Base-by-base conservation (phyloP, 768 basidiomycete species). In the Obba rivulosa region DNA sequence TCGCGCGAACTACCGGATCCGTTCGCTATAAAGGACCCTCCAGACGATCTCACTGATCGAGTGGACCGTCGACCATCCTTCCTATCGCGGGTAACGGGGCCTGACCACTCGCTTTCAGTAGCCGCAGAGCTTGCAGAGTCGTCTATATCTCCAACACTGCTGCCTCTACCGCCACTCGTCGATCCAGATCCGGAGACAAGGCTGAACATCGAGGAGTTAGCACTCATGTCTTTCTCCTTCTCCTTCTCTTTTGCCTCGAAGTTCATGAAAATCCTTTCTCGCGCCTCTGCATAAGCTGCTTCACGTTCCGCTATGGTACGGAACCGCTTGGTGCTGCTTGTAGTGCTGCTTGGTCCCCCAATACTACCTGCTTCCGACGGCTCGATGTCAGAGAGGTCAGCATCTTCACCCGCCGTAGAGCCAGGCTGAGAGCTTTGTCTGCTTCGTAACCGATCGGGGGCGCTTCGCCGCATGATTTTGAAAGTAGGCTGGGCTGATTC, bases 201-300 rank as follows among this genome's bases (percentile, higher is more conserved):
- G 56, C 86, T 86, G 41, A 82, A 69, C 18, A 85, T 80, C 7
- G 88, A 87, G 8, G 87, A 87, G 60, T 84, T 85, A 8, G 85
- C 80, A 61, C 80, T 89, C 66, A 82, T 74, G 54, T 86, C 83
- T 57, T 83, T 84, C 48, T 78, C 79, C 61, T 81, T 83, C 57
- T 69, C 73, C 50, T 68, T 66, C 25, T 62, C 61, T 55, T 75
- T 79, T 48, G 87, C 85, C 62, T 87, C 77, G 55, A 90, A 88
- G 54, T 69, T 83, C 79, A 87, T 85, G 69, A 92, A 92, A 55
- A 92, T 92, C 48, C 90, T 79, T 34, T 81, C 84, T 40, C 91
- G 80, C 23, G 90, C 90, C 65, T 88, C 83, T 45, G 87, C 86
- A 57, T 92, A 92, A n/a, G 88, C 91, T 0, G 87, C 91, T 60